Evolutionary conservation across 805 yeast species (phyloP), one percentile per base, ranked within the genome.

Genomic region (Kluyveromyces aestuarii): DNA sequence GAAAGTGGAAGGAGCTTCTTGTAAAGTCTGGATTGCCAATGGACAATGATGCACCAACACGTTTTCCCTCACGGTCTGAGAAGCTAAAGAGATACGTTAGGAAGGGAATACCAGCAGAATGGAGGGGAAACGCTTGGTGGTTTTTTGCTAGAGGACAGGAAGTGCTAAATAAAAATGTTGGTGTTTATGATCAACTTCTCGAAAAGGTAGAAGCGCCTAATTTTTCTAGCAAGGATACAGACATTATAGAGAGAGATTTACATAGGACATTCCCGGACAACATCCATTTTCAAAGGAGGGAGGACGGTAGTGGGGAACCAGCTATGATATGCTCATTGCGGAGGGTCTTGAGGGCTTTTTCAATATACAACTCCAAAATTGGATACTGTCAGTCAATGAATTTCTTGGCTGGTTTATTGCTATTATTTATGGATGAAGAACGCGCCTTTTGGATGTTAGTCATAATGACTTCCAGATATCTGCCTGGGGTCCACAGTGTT

Each of bases 81-180:
- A 87, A 84, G 55, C 72, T 88, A 53, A 84, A 85, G 59, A 76
- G 95, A 50, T 82, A 87, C 58, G 79, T 93, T 11, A 76, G 97
- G 48, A 86, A 86, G 62, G 99, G 99, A 11, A 82, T 91, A 10
- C 98, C 99, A 0, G 90, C 96, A 0, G 96, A 88, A 62, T 91
- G 96, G 97, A 72, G 99, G 55, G 99, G 99, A 1, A 78, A 79
- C 55, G 96, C 97, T 0, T 91, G 99, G 99, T 91, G 93, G 74
- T 83, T 81, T 71, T 91, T 87, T 65, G 95, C 96, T 8, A 81
- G 82, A 25, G 99, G 98, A 2, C 75, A 81, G 48, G 93, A 86
- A 47, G 75, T 75, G 55, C 66, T 88, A 49, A 80, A 76, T 55
- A 79, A 80, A 38, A 80, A 90, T 60, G 70, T 70, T 14, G 96